Evolutionary conservation across 1,284 basidiomycete genomes (phyloP), one percentile per base, ranked within the genome.

Genomic region (Moniliella sp.): DNA sequence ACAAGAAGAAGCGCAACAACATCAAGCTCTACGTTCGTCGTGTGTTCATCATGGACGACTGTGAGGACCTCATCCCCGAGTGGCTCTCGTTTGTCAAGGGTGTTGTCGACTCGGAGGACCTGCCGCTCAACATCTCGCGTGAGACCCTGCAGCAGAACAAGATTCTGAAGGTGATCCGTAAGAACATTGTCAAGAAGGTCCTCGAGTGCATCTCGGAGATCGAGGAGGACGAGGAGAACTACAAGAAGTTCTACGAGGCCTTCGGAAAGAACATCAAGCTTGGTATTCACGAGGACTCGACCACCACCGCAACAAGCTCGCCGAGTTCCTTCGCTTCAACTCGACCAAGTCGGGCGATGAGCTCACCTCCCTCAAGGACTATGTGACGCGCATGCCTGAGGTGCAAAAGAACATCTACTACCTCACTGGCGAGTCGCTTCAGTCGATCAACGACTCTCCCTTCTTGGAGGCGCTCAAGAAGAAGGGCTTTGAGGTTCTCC

Each of bases 1-100:
- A 79, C 50, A 97, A 99, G 79, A 97, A 97, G 80, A 97, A 97
- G 76, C 81, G 88, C 61, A 94, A 94, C 75, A 97, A 94, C 78
- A 94, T 99, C 73, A 97, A 97, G 71, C 83, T 99, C 64, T 97
- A 97, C 65, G 91, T 99, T 54, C 84, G 91, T 69, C 83, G 91
- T 40, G 88, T 97, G 57, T 97, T 99, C 72, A 97, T 99, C 72
- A 93, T 91, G 80, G 88, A 99, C 67, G 88, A 99, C 68, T 94
- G 86, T 64, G 91, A 97, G 69, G 91, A 99, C 61, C 70, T 97
- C 62, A 94, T 97, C 61, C 91, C 91, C 57, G 91, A 97, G 67
- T 99, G 97, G 73, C 82, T 97, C 65, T 97, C 94, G 75, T 97
- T 97, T 62, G 76, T 94, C 68, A 93, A 93, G 74, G 84, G 67